A percentile compares a stretch with the other conserved stretches of the same genome.
phyloP scores from a whole-genome alignment of 75 land plant species.

The Cunninghamia lanceolata region DNA sequence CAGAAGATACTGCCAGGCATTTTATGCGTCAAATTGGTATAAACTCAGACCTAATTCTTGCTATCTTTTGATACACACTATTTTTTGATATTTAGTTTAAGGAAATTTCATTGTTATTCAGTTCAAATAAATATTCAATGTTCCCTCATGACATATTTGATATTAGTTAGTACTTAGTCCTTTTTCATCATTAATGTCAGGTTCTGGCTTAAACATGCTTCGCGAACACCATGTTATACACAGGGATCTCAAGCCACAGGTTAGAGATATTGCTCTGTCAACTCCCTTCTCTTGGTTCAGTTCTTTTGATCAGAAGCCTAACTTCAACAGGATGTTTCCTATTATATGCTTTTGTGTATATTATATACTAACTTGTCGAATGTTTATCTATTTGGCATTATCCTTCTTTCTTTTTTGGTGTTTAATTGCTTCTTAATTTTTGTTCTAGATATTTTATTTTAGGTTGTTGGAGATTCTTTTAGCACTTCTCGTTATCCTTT shows the following conservation, averaged over 20 bases:
- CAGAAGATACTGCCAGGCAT: slow-evolving; percentile 38
- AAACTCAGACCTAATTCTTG: background rate
- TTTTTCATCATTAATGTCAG: slow-evolving; percentile 21
- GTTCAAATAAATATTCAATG: background rate
- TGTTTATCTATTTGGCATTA: background rate
- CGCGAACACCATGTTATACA: slow-evolving; percentile 49
- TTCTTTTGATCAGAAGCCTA: background rate
- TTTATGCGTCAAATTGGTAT: slow-evolving; percentile 59
- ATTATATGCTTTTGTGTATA: background rate
- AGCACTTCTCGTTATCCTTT: background rate
- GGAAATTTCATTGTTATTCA: background rate
- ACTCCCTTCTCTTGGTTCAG: background rate
- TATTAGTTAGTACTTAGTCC: background rate
- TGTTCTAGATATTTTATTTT: background rate
- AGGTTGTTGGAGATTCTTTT: background rate
- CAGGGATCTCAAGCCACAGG: slow-evolving; percentile 70
- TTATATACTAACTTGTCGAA: background rate
- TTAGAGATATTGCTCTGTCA: slow-evolving; percentile 1
- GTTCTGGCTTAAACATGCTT: slow-evolving; percentile 46
- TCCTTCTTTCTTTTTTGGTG: background rate
- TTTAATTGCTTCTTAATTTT: background rate
- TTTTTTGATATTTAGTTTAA: background rate
- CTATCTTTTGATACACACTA: background rate
- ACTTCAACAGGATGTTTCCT: background rate
- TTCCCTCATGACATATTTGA: background rate